Evolutionary conservation across 805 yeast genomes (phyloP).

Genomic region (Sungouiella blattae): DNA sequence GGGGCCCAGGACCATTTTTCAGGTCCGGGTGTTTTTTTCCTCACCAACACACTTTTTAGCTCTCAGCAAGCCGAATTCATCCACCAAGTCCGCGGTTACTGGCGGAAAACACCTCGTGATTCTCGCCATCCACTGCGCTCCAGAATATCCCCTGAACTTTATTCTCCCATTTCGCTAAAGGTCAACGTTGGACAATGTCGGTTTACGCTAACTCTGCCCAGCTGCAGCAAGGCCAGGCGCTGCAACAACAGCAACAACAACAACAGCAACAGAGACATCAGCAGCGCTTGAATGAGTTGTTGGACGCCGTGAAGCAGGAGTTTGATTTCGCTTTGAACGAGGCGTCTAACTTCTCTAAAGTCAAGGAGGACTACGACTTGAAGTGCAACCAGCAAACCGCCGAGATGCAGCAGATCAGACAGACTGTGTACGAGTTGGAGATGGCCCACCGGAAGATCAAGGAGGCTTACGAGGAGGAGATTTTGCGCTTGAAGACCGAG

Average conservation of each 20-base stretch:
- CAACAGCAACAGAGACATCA: constrained; percentile 41
- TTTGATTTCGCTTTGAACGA: constrained; percentile 81
- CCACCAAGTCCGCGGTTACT: neutral
- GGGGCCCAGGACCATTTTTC: neutral
- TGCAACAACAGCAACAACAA: constrained; percentile 25
- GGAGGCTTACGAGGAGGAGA: constrained; percentile 94
- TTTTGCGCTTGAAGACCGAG: constrained; percentile 78
- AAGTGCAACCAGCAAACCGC: constrained; percentile 88
- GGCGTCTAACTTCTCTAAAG: constrained; percentile 80
- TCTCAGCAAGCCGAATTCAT: neutral
- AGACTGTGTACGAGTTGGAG: constrained; percentile 90
- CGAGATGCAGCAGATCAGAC: constrained; percentile 91
- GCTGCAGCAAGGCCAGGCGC: constrained; percentile 19
- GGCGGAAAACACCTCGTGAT: no score
- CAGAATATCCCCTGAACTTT: no score
- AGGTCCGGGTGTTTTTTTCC: constrained; percentile 4
- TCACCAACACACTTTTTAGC: neutral
- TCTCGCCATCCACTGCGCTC: no score
- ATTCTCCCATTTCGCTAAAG: neutral
- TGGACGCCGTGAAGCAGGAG: constrained; percentile 90
- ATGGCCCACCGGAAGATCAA: constrained; percentile 92
- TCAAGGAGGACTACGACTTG: constrained; percentile 88
- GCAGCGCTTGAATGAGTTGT: constrained; percentile 64
- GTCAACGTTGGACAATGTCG: constrained; percentile 9
- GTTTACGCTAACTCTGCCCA: constrained; percentile 20